These are phyloP conservation scores for Penium margaritaceum DNA, from an alignment of 139 green algal species.

Conservation along the genomic window DNA sequence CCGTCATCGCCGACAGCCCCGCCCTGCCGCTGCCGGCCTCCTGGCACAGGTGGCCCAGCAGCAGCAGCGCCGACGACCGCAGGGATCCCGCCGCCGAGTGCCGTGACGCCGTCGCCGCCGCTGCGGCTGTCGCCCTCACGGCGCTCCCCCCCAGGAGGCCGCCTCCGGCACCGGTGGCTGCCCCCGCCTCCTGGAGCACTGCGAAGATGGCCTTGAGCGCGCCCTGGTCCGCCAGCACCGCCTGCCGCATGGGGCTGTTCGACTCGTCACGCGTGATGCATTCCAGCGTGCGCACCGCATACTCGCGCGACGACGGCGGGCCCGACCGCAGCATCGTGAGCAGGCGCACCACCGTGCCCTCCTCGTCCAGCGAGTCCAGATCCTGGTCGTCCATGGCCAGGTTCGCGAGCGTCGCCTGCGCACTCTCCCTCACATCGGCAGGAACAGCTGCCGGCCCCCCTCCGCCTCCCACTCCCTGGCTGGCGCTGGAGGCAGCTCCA, in stretches of 20 bases:
- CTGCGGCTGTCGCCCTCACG: background rate
- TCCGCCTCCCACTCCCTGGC: too few species aligned
- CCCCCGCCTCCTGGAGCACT: slow-evolving; percentile 12
- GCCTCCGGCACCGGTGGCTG: too few species aligned
- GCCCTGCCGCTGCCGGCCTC: too few species aligned
- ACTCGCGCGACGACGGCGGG: background rate
- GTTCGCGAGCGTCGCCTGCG: slow-evolving; percentile 18
- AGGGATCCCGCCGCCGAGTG: too few species aligned
- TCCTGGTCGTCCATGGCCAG: slow-evolving; percentile 27
- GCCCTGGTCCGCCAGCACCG: background rate
- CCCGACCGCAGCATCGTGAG: slow-evolving; percentile 6
- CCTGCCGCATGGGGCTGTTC: slow-evolving; percentile 1
- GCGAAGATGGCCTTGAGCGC: slow-evolving; percentile 7
- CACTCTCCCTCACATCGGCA: slow-evolving; percentile 7
- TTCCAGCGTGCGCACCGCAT: slow-evolving; percentile 21
- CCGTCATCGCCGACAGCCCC: background rate
- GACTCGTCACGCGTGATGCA: slow-evolving; percentile 8
- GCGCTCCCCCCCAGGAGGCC: too few species aligned
- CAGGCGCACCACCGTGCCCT: background rate
- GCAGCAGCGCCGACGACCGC: background rate
- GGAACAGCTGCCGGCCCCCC: too few species aligned
- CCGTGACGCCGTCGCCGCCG: too few species aligned
- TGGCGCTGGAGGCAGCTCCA: too few species aligned
- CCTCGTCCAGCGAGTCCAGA: slow-evolving; percentile 16
- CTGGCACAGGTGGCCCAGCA: slow-evolving; percentile 17